Conservation (phyloP, 2,329 filamentous ascomycete genomes). For the Achaetomium macrosporum region DNA sequence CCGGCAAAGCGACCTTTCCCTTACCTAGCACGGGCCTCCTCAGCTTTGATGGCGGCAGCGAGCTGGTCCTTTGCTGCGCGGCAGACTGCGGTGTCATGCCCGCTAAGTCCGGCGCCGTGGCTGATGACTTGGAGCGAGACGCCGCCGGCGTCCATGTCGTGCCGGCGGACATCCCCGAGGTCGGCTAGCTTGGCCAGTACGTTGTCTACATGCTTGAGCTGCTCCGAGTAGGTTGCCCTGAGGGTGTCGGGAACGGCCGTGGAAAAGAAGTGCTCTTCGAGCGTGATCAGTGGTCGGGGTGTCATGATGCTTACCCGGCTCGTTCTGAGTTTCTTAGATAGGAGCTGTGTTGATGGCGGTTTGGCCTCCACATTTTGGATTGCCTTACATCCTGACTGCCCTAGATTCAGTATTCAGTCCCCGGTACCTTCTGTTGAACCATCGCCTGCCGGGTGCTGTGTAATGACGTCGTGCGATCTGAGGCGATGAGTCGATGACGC, state of each 20-base stretch:
- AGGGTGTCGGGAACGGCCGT: constrained; percentile 15
- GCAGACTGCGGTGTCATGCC: constrained; percentile 10
- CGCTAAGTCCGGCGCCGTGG: constrained; percentile 23
- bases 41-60: constrained; percentile 13
- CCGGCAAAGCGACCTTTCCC: constrained; percentile 20
- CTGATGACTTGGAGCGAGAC: constrained; percentile 25
- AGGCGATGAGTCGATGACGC: neutral
- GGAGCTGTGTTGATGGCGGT: no score
- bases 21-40: constrained; percentile 1
- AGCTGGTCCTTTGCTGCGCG: constrained; percentile 25
- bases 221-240: constrained; percentile 18
- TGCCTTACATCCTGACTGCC: no score
- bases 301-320: constrained; percentile 5
- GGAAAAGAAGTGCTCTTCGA: constrained; percentile 38
- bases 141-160: constrained; percentile 24
- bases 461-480: neutral
- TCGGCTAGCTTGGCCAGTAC: constrained; percentile 24
- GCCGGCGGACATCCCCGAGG: constrained; percentile 21
- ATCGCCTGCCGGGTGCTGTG: neutral
- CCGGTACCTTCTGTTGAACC: no score
- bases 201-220: constrained; percentile 20
- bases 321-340: neutral
- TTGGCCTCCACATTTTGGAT: neutral
- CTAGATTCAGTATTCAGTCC: no score
- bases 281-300: constrained; percentile 31